A percentile compares a stretch with the other conserved stretches of the same genome.
phyloP scores from a whole-genome alignment of 139 green algal genomes.

The Bryopsis sp. region DNA sequence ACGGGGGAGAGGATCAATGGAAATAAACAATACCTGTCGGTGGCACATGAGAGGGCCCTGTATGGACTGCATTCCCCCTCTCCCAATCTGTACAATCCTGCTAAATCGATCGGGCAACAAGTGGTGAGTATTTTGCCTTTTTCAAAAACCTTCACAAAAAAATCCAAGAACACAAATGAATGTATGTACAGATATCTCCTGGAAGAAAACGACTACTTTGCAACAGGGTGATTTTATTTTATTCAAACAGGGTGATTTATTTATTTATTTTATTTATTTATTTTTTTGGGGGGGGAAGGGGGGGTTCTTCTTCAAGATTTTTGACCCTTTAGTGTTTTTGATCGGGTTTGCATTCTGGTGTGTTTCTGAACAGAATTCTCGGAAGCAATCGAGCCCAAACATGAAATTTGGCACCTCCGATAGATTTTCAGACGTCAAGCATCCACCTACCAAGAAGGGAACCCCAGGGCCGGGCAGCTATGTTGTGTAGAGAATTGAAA shows the following conservation, averaged over 20 bases:
- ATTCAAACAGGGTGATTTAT: not conserved
- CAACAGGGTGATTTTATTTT: not conserved
- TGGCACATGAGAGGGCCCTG: constrained; percentile 26
- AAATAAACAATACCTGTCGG: constrained; percentile 21
- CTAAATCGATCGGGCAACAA: not conserved
- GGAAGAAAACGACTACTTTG: not conserved
- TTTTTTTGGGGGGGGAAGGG: too few species aligned
- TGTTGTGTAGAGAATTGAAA: not conserved
- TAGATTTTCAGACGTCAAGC: not conserved
- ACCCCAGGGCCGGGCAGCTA: not conserved
- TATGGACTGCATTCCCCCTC: constrained; percentile 31
- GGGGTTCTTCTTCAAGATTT: too few species aligned
- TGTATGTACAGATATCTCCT: not conserved
- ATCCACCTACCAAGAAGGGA: not conserved
- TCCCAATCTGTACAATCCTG: constrained; percentile 28
- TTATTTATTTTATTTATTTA: too few species aligned
- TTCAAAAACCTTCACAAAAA: not conserved
- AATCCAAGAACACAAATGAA: not conserved
- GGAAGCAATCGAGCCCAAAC: not conserved
- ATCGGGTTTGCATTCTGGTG: not conserved
- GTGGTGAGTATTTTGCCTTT: not conserved
- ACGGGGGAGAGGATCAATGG: constrained; percentile 20
- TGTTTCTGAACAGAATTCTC: not conserved
- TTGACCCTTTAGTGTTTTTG: not conserved
- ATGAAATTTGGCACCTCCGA: not conserved